phyloP scores from a whole-genome alignment of 495 filamentous ascomycete genomes.

The Penicillium mononematosum region DNA sequence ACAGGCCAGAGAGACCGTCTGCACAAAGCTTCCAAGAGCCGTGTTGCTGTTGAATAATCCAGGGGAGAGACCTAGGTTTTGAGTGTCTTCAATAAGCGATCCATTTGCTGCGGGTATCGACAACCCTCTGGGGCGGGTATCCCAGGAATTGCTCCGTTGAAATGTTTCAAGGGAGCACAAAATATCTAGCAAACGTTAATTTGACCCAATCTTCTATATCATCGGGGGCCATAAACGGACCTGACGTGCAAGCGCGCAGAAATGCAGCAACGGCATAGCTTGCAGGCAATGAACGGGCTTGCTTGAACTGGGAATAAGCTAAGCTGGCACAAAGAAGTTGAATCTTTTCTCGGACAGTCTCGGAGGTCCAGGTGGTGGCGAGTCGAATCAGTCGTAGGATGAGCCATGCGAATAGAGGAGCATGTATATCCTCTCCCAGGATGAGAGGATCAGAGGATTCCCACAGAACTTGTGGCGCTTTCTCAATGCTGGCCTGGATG shows the following conservation, averaged over 20 bases:
- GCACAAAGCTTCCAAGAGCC: conserved; percentile 26
- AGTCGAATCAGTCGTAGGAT: conserved; percentile 40
- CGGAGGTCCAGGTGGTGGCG: conserved; percentile 26
- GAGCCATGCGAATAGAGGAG: conserved; percentile 80
- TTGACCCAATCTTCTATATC: background rate
- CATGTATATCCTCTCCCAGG: conserved; percentile 48
- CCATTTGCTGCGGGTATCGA: conserved; percentile 30
- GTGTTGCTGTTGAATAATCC: conserved; percentile 28
- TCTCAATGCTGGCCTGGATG: conserved; percentile 67
- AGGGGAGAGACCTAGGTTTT: conserved; percentile 33
- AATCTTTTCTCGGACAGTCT: conserved; percentile 31
- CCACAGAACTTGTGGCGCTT: conserved; percentile 70
- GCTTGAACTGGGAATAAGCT: conserved; percentile 35
- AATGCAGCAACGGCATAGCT: conserved; percentile 34
- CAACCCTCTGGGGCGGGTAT: conserved; percentile 14
- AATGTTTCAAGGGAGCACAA: conserved; percentile 33
- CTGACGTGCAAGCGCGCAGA: conserved; percentile 36
- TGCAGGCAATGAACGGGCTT: conserved; percentile 31
- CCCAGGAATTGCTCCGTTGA: conserved; percentile 7
- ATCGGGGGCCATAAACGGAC: conserved; percentile 26
- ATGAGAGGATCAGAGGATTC: conserved; percentile 41
- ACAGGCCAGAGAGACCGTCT: conserved; percentile 26
- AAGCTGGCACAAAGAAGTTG: conserved; percentile 34
- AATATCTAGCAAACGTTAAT: conserved; percentile 37
- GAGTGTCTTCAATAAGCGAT: conserved; percentile 33